Conservation (phyloP, 2,329 filamentous ascomycete genomes). For the Capronia coronata region DNA sequence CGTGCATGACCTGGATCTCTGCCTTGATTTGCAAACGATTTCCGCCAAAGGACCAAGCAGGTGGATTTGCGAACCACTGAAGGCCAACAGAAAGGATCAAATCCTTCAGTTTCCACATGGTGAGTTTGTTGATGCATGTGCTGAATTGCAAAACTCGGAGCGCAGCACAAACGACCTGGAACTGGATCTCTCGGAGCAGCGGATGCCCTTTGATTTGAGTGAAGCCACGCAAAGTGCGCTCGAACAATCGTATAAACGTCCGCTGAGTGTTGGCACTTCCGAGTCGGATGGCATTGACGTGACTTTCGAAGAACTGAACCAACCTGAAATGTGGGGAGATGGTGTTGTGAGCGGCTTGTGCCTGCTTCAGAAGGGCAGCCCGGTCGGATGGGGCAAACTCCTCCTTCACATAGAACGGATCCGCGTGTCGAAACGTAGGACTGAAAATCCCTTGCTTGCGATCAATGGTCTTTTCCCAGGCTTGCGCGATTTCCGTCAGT, state of each 20-base stretch:
- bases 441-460: constrained; percentile 77
- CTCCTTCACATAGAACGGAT: constrained; percentile 85
- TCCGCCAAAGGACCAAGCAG: constrained; percentile 90
- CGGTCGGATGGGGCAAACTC: constrained; percentile 91
- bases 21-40: constrained; percentile 91
- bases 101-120: constrained; percentile 80
- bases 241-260: constrained; percentile 74
- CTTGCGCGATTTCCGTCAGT: constrained; percentile 76
- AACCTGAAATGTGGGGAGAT: constrained; percentile 80
- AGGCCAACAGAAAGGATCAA: constrained; percentile 78
- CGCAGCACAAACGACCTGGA: constrained; percentile 78
- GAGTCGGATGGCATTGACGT: constrained; percentile 88
- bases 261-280: constrained; percentile 74
- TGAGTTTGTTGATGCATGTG: constrained; percentile 55
- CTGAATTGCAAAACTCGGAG: constrained; percentile 69
- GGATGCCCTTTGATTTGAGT: constrained; percentile 68
- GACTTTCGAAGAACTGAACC: constrained; percentile 83
- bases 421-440: constrained; percentile 61
- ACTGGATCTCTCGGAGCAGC: constrained; percentile 82
- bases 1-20: constrained; percentile 72
- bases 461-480: constrained; percentile 81
- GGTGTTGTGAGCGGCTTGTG: constrained; percentile 72
- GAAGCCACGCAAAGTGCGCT: constrained; percentile 69
- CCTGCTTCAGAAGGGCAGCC: constrained; percentile 63
- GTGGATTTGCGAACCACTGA: constrained; percentile 77